phyloP scores from a whole-genome alignment of 306 rosid genomes.

The Morella rubra region DNA sequence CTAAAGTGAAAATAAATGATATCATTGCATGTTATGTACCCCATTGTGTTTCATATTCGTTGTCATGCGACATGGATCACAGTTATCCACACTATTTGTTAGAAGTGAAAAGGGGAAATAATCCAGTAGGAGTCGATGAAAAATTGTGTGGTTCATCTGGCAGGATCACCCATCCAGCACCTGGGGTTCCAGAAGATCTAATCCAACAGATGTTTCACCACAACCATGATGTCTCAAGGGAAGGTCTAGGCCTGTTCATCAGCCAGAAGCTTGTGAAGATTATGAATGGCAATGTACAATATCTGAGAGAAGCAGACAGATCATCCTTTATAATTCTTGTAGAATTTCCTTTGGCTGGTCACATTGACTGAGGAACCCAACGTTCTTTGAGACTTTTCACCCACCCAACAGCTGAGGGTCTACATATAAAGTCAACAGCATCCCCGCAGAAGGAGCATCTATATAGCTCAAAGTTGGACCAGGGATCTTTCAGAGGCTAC shows the following conservation, averaged over 20 bases:
- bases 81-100: neutral
- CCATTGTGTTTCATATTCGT: neutral
- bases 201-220: conserved; percentile 42
- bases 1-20: neutral
- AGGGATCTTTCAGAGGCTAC: neutral
- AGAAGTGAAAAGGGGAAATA: neutral
- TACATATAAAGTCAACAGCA: neutral
- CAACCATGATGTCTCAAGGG: conserved; percentile 28
- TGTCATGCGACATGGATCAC: neutral
- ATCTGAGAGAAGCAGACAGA: conserved; percentile 36
- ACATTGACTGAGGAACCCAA: conserved; percentile 4
- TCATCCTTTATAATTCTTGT: conserved; percentile 36
- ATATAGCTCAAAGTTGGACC: neutral
- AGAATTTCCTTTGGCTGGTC: conserved; percentile 37
- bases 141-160: conserved; percentile 7
- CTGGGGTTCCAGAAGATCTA: conserved; percentile 37
- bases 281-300: conserved; percentile 49
- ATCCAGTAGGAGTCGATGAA: neutral
- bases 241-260: conserved; percentile 39
- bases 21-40: neutral
- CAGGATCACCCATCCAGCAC: conserved; percentile 44
- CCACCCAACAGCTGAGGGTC: neutral
- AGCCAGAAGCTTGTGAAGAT: conserved; percentile 46
- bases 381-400: neutral
- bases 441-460: neutral